A percentile compares a stretch with the other conserved stretches of the same genome.
These are phyloP conservation scores for Acanthochlamys bracteata DNA, from an alignment of 106 monocot genomes.

Conservation along the genomic window DNA sequence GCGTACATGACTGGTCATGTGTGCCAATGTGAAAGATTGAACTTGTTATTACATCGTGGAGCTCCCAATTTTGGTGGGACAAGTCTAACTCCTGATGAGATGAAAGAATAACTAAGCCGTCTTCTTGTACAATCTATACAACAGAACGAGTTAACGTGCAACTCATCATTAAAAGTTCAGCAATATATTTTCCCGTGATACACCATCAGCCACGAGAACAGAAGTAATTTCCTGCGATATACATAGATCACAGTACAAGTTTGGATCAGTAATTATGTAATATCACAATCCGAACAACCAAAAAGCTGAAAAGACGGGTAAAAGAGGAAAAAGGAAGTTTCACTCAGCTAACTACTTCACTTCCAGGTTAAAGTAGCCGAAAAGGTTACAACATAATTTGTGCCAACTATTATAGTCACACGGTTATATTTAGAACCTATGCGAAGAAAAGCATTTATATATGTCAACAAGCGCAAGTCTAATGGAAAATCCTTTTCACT, in stretches of 20 bases:
- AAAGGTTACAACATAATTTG: no score
- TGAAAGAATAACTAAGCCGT: neutral
- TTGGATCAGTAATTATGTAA: neutral
- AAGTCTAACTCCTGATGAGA: neutral
- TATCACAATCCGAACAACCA: neutral
- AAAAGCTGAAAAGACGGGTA: neutral
- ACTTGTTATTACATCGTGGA: neutral
- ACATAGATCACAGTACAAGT: neutral
- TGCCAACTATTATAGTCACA: no score
- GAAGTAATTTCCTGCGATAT: slow-evolving; percentile 45
- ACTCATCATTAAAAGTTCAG: slow-evolving; percentile 34
- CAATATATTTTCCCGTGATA: slow-evolving; percentile 47
- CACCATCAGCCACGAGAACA: slow-evolving; percentile 42
- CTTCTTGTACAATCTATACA: slow-evolving; percentile 2
- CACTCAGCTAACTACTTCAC: no score
- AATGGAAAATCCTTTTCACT: no score
- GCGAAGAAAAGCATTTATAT: no score
- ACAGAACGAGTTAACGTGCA: neutral
- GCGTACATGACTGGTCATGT: neutral
- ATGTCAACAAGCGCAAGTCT: no score
- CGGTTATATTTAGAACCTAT: no score
- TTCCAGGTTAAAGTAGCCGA: no score
- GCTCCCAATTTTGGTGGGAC: no score
- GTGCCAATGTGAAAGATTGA: neutral
- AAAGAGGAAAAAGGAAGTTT: no score